Conservation (phyloP, 2,329 filamentous ascomycete genomes). For the Penicillium sclerotigenum region DNA sequence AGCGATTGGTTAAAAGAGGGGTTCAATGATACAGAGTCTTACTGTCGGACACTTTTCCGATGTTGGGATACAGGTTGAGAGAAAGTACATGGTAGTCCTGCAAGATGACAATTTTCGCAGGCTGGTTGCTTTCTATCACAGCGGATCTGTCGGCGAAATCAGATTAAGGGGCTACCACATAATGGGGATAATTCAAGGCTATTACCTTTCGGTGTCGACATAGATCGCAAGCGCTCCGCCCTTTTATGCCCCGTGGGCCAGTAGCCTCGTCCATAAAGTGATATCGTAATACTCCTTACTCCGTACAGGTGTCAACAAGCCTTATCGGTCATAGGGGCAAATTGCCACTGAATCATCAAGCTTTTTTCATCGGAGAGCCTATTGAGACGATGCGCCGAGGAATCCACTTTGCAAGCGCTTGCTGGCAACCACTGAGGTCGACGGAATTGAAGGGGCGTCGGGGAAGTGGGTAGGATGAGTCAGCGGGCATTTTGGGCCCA, state of each 20-base stretch:
- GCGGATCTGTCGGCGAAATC: constrained; percentile 19
- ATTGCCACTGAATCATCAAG: constrained; percentile 5
- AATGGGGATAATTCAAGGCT: too few species aligned
- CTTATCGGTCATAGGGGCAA: background rate
- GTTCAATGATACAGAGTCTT: constrained; percentile 3
- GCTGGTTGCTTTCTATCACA: constrained; percentile 25
- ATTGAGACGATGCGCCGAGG: background rate
- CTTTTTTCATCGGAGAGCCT: background rate
- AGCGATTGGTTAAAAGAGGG: background rate
- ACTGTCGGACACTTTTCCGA: constrained; percentile 22
- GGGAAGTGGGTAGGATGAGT: background rate
- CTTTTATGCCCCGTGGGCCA: constrained; percentile 1
- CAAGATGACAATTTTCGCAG: constrained; percentile 25
- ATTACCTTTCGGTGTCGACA: constrained; percentile 10
- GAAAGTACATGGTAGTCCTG: constrained; percentile 21
- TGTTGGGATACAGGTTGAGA: constrained; percentile 11
- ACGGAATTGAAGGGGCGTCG: background rate
- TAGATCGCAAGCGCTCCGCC: constrained; percentile 8
- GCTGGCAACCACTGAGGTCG: background rate
- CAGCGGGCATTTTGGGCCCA: background rate
- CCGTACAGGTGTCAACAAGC: background rate
- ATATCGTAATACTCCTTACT: background rate
- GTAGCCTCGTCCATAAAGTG: constrained; percentile 7
- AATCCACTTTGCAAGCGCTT: too few species aligned
- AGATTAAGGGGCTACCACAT: background rate